Base-by-base conservation (phyloP, 2,329 filamentous ascomycete genomes). In the Alternaria sp. region DNA sequence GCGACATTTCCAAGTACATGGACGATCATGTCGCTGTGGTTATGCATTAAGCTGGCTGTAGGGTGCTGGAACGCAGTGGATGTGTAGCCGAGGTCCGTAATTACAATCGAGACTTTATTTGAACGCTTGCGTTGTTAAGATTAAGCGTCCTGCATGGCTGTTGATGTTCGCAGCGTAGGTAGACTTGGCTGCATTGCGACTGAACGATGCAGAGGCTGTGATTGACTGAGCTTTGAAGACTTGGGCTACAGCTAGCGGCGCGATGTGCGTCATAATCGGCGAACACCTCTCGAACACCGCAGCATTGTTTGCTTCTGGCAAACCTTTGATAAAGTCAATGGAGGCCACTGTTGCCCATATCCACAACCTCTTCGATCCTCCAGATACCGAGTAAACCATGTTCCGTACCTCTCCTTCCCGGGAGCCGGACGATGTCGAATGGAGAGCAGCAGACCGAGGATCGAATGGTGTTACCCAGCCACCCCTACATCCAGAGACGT, bases 1-100 rank as follows among this genome's bases (percentile, higher is more conserved):
- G 86, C 2, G 85, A 89, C 71, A 88, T 90, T 44, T 81, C 64
- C 6, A 71, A 72, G 58, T 72, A 71, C 46, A 73, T 73, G 71
- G 70, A 72, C 43, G 71, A 73, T 17, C 66, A 72, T 32, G 54
- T 73, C 36, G 69, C 71, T 10, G 71, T 70, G n/a, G 58, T 63
- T 7, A 66, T 66, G 63, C 63, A 66, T 43, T 66, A 9, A 36
- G 57, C 17, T 23, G 36, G 49, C 3, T 5, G 17, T 10, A 36
- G 8, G 32, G 32, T 9, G 8, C 32, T 36, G 32, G 13, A n/a
- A 36, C 12, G 17, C 11, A 23, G 26, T 32, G 19, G 6, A 36
- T 23, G 9, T 21, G 3, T 36, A 51, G 8, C 28, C 5, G 26
- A 36, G 17, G 17, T 23, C 13, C 2, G 30, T 21, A 15, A 51